phyloP scores from a whole-genome alignment of 2,329 filamentous ascomycete species.

The Aspergillus tubingensis region DNA sequence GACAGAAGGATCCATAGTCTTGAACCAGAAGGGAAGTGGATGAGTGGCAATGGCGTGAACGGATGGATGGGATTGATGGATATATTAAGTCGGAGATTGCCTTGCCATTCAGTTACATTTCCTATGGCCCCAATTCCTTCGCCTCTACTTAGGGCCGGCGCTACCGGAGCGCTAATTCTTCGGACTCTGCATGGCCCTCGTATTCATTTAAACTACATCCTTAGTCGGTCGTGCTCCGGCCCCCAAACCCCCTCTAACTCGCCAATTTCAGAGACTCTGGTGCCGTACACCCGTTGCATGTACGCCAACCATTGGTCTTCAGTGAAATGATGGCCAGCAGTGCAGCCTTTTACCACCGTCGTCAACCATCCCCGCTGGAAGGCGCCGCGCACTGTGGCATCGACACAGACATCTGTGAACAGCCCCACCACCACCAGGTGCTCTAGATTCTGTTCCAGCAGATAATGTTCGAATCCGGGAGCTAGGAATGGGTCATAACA shows the following conservation, averaged over 20 bases:
- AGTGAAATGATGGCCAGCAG: neutral
- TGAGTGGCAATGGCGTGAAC: neutral
- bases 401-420: neutral
- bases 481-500: neutral
- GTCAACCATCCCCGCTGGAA: conserved; percentile 2
- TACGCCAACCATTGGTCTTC: neutral
- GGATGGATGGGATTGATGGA: neutral
- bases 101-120: neutral
- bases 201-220: neutral
- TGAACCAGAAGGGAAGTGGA: neutral
- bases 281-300: conserved; percentile 6
- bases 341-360: neutral
- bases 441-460: neutral
- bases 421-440: conserved; percentile 1
- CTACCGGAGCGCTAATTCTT: neutral
- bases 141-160: neutral
- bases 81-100: neutral
- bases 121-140: neutral
- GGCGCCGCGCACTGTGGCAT: neutral
- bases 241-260: neutral
- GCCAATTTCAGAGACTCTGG: neutral
- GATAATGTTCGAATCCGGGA: neutral
- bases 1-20: neutral
- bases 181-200: neutral
- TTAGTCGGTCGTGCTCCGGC: neutral